Percentiles rank a stretch among this genome's conserved stretches.
phyloP scores from a whole-genome alignment of 345 rosid species.

The Rhodamnia rubescens region DNA sequence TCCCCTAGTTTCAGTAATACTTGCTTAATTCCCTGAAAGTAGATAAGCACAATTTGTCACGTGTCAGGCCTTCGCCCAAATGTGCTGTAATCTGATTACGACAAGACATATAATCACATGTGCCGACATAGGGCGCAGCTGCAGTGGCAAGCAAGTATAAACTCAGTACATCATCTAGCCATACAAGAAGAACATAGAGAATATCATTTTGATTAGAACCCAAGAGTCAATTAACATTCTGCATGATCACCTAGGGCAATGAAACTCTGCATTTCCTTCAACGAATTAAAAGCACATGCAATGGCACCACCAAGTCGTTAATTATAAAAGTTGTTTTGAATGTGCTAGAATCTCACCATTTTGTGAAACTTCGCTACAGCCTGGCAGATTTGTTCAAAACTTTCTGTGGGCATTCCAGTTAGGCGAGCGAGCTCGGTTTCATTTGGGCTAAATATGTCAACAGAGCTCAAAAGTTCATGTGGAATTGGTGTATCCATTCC shows the following conservation, averaged over 20 bases:
- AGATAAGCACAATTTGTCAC: not conserved
- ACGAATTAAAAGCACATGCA: not conserved
- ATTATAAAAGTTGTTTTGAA: not conserved
- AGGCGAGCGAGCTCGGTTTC: slow-evolving; percentile 80
- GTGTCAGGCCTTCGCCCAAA: not conserved
- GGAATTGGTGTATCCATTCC: slow-evolving; percentile 93
- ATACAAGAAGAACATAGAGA: not conserved
- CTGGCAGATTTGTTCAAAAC: slow-evolving; percentile 54
- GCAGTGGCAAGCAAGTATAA: not conserved
- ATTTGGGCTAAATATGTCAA: slow-evolving; percentile 88
- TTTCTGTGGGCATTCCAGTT: slow-evolving; percentile 67
- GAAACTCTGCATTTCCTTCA: not conserved
- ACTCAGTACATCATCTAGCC: not conserved
- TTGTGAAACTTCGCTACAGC: slow-evolving; percentile 58
- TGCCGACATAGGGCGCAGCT: not conserved
- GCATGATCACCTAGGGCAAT: not conserved
- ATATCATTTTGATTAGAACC: not conserved
- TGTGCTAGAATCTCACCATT: slow-evolving; percentile 37
- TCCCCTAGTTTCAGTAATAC: slow-evolving; percentile 87
- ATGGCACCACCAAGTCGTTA: not conserved
- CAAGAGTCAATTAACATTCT: not conserved
- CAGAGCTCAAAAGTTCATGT: slow-evolving; percentile 39
- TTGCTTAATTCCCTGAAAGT: slow-evolving; percentile 69
- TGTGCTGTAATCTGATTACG: not conserved
- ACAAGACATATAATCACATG: not conserved